A percentile compares a stretch with the other conserved stretches of the same genome.
Evolutionary conservation across 2,329 filamentous ascomycete species (phyloP).

Genomic region (Phaeophleospora eucalypticola): DNA sequence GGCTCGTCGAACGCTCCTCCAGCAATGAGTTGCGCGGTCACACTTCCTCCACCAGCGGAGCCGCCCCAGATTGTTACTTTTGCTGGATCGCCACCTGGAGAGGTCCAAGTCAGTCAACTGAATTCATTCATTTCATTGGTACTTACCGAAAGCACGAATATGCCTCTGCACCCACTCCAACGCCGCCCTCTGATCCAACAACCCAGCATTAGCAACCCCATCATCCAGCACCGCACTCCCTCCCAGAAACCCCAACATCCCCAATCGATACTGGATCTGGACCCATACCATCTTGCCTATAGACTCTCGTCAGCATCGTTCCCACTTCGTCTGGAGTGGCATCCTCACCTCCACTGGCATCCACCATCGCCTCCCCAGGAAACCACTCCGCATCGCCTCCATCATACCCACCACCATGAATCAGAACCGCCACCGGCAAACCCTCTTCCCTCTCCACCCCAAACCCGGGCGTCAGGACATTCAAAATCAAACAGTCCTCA

Average conservation of each 20-base stretch:
- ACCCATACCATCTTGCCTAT: conserved; percentile 33
- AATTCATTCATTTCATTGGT: conserved; percentile 20
- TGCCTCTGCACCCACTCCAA: conserved; percentile 29
- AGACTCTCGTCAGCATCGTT: no score
- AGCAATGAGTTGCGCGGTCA: conserved; percentile 15
- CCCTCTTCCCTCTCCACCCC: conserved; percentile 23
- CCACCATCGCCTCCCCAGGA: conserved; percentile 28
- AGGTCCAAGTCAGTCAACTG: not conserved
- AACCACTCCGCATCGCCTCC: conserved; percentile 23
- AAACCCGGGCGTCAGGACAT: conserved; percentile 37
- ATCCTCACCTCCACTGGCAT: no score
- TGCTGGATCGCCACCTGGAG: conserved; percentile 22
- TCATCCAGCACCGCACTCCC: conserved; percentile 18
- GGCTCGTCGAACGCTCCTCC: conserved; percentile 25
- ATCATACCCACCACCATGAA: conserved; percentile 37
- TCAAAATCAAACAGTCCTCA: conserved; percentile 41
- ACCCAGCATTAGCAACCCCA: conserved; percentile 20
- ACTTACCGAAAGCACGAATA: conserved; percentile 28
- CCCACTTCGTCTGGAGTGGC: no score
- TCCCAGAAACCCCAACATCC: conserved; percentile 27
- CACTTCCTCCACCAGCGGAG: conserved; percentile 26
- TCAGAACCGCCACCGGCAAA: conserved; percentile 35
- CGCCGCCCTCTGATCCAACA: conserved; percentile 29
- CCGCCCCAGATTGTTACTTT: conserved; percentile 25
- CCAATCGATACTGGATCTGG: conserved; percentile 31